These are phyloP conservation scores for Helotiales sp. DNA, from an alignment of 2,329 filamentous ascomycete genomes.

Conservation along the genomic window DNA sequence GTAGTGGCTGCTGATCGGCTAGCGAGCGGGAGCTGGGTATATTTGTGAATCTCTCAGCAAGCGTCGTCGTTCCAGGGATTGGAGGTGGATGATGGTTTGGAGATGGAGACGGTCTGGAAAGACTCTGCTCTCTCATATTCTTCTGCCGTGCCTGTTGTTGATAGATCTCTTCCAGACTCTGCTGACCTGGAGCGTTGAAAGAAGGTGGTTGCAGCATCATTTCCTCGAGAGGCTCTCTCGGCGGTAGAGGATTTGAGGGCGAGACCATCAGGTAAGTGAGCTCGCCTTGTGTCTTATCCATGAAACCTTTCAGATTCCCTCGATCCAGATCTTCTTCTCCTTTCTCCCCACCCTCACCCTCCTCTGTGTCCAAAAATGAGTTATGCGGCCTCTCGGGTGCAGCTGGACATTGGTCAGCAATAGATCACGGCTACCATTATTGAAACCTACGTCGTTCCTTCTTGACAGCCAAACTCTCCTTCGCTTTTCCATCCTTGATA, in stretches of 20 bases:
- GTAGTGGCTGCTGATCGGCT: slow-evolving; percentile 47
- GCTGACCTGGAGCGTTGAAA: slow-evolving; percentile 45
- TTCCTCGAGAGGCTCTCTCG: slow-evolving; percentile 64
- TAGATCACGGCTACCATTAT: neutral
- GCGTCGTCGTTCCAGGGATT: slow-evolving; percentile 42
- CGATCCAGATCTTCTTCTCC: slow-evolving; percentile 41
- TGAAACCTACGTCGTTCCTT: slow-evolving; percentile 54
- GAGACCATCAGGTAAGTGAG: slow-evolving; percentile 69
- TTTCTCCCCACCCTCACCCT: slow-evolving; percentile 43
- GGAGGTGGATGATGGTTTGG: slow-evolving; percentile 61
- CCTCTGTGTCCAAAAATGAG: slow-evolving; percentile 45
- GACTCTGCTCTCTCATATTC: slow-evolving; percentile 53
- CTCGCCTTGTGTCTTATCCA: slow-evolving; percentile 65
- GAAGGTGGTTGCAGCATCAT: slow-evolving; percentile 48
- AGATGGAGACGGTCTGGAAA: slow-evolving; percentile 50
- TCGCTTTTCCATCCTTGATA: slow-evolving; percentile 41
- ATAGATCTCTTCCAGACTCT: slow-evolving; percentile 34
- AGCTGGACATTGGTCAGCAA: slow-evolving; percentile 15
- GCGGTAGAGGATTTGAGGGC: slow-evolving; percentile 63
- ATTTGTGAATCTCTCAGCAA: slow-evolving; percentile 32
- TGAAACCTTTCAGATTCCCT: slow-evolving; percentile 57
- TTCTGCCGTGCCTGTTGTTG: slow-evolving; percentile 50
- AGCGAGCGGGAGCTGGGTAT: slow-evolving; percentile 54
- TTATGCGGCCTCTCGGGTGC: slow-evolving; percentile 31
- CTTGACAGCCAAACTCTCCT: slow-evolving; percentile 53